phyloP scores from a whole-genome alignment of 768 basidiomycete genomes.

The Tricholoma saponaceum region DNA sequence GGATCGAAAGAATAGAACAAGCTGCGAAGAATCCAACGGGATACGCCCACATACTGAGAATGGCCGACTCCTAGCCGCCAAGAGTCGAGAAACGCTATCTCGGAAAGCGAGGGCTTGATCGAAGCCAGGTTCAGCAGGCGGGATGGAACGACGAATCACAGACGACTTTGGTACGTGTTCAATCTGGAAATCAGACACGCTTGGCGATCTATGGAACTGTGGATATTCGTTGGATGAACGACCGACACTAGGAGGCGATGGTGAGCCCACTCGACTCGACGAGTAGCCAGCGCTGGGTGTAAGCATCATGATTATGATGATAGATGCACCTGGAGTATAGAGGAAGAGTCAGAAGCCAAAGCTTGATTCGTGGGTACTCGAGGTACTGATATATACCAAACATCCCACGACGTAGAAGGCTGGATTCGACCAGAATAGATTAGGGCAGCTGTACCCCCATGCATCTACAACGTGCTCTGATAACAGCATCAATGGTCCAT shows the following conservation, averaged over 20 bases:
- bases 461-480: slow-evolving; percentile 1
- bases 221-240: slow-evolving; percentile 23
- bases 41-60: slow-evolving; percentile 68
- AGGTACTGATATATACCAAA: not conserved
- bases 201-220: slow-evolving; percentile 34
- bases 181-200: slow-evolving; percentile 59
- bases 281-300: not conserved
- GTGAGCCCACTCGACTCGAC: slow-evolving; percentile 18
- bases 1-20: slow-evolving; percentile 75
- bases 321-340: not conserved
- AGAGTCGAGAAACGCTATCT: slow-evolving; percentile 49
- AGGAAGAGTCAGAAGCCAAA: not conserved
- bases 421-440: not conserved
- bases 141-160: slow-evolving; percentile 27
- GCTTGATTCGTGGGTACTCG: not conserved
- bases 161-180: slow-evolving; percentile 45
- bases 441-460: not conserved
- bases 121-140: slow-evolving; percentile 27
- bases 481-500: not conserved
- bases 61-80: slow-evolving; percentile 56
- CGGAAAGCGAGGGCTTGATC: slow-evolving; percentile 52
- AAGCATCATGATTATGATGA: not conserved
- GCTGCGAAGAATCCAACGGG: slow-evolving; percentile 61
- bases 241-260: slow-evolving; percentile 22
- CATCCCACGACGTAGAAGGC: not conserved